Evolutionary conservation across 2,329 filamentous ascomycete species (phyloP).

Genomic region (Chrysoporthe deuterocubensis): DNA sequence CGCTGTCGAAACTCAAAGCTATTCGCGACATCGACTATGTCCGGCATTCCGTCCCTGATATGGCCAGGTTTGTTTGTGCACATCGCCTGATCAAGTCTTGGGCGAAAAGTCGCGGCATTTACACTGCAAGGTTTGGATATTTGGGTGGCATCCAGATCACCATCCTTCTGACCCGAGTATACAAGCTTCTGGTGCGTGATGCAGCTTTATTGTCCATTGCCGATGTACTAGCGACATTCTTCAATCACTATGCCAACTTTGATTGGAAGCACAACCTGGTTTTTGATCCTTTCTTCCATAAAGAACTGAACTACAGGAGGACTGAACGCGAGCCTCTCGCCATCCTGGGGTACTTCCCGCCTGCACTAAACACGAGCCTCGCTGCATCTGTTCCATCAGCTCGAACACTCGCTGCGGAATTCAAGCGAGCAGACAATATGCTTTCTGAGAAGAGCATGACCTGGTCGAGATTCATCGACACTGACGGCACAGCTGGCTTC

Average conservation of each 20-base stretch:
- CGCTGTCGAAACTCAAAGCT: slow-evolving; percentile 66
- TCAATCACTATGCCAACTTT: slow-evolving; percentile 64
- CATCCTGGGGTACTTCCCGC: slow-evolving; percentile 65
- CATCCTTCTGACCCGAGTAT: slow-evolving; percentile 62
- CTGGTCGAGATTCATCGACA: slow-evolving; percentile 49
- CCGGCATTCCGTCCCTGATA: slow-evolving; percentile 61
- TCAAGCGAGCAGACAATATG: slow-evolving; percentile 49
- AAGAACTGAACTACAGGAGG: slow-evolving; percentile 53
- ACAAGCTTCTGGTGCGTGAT: slow-evolving; percentile 55
- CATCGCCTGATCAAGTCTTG: slow-evolving; percentile 65
- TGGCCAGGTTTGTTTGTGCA: slow-evolving; percentile 60
- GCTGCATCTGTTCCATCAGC: slow-evolving; percentile 58
- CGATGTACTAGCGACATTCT: slow-evolving; percentile 63
- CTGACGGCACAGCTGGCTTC: slow-evolving; percentile 50
- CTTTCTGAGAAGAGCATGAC: slow-evolving; percentile 42
- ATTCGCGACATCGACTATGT: slow-evolving; percentile 66
- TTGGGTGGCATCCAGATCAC: slow-evolving; percentile 69
- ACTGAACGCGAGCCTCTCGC: slow-evolving; percentile 64
- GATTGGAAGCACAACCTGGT: slow-evolving; percentile 60
- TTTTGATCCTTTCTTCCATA: slow-evolving; percentile 65
- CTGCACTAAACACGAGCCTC: slow-evolving; percentile 62
- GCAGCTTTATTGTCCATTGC: slow-evolving; percentile 46
- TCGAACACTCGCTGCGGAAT: slow-evolving; percentile 54
- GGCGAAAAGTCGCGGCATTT: slow-evolving; percentile 65
- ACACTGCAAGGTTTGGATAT: slow-evolving; percentile 67